Evolutionary conservation across 441 rosid species (phyloP), one percentile per base, ranked within the genome.

Genomic region (Mallotus japonicus): DNA sequence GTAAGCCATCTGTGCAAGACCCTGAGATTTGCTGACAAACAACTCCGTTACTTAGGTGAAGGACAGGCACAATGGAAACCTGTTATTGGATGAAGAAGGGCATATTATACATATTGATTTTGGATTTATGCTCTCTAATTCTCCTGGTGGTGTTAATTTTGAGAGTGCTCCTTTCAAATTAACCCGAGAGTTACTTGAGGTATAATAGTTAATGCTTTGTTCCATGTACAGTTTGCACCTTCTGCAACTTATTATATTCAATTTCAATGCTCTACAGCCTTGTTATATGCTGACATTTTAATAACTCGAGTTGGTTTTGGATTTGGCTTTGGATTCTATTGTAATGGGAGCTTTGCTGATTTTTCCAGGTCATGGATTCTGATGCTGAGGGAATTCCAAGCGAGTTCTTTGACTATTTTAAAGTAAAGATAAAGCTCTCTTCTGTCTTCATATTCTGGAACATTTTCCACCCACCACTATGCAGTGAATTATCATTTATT

Each of bases 341-440:
- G 20, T 80, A 28, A 67, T 61, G 24, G 50, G 70, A 72, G 62
- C 22, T 40, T 58, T 54, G 59, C 20, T 78, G 32, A 74, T 73
- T 67, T 75, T 57, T 70, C 76, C 74, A 93, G 98, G 97, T 93
- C 74, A 93, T 93, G 98, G 98, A 93, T 81, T 93, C 98, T 80
- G 98, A 93, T 82, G 98, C 98, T 11, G 97, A 93, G 83, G 98
- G 98, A 82, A 79, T 90, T 81, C 98, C 98, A 58, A 93, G 98
- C 80, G 98, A 93, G 86, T 92, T 91, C 85, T 93, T 93, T 75
- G 97, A 93, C 83, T 93, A 93, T 84, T 93, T 92, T 74, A 93
- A 93, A 87, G 97, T 93, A 86, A 63, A 62, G 49, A 75, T 68
- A 62, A 59, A 12, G 62, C 71, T 75, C 32, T 75, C 46, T 24